Evolutionary conservation across 805 yeast genomes (phyloP).

Genomic region (Candida odintsovae): DNA sequence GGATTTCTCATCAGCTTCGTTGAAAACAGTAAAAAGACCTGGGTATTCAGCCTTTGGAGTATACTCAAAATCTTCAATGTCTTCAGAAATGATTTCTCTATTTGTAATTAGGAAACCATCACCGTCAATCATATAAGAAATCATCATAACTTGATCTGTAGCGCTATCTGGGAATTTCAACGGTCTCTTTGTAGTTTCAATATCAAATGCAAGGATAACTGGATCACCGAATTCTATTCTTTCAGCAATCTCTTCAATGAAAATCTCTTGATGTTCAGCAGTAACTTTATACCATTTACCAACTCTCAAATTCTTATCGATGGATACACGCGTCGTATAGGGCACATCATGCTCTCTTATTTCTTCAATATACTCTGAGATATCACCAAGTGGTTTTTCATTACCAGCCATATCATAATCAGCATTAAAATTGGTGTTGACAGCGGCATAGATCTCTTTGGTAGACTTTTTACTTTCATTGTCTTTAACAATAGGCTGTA

Average conservation of each 20-base stretch:
- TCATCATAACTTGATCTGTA: conserved; percentile 95
- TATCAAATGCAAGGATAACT: conserved; percentile 93
- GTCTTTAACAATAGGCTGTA: conserved; percentile 64
- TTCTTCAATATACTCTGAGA: conserved; percentile 66
- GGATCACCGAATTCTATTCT: conserved; percentile 96
- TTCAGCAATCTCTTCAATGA: conserved; percentile 55
- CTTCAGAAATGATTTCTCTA: conserved; percentile 88
- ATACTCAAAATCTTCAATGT: conserved; percentile 94
- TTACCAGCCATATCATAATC: conserved; percentile 13
- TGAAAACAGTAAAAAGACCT: conserved; percentile 83
- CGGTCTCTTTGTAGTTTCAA: conserved; percentile 96
- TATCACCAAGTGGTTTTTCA: conserved; percentile 35
- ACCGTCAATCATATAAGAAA: conserved; percentile 98
- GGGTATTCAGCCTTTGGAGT: conserved; percentile 96
- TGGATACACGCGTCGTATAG: conserved; percentile 92
- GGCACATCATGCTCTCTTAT: conserved; percentile 95
- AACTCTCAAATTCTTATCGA: conserved; percentile 79
- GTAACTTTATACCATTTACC: conserved; percentile 94
- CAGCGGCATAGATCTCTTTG: conserved; percentile 60
- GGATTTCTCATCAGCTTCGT: conserved; percentile 80
- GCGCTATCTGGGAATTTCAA: conserved; percentile 91
- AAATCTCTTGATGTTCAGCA: conserved; percentile 50
- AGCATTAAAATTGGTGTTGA: conserved; percentile 30
- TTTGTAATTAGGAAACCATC: conserved; percentile 93
- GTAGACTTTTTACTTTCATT: conserved; percentile 59